phyloP scores from a whole-genome alignment of 148 eudicot species.

The Spergularia bocconei region DNA sequence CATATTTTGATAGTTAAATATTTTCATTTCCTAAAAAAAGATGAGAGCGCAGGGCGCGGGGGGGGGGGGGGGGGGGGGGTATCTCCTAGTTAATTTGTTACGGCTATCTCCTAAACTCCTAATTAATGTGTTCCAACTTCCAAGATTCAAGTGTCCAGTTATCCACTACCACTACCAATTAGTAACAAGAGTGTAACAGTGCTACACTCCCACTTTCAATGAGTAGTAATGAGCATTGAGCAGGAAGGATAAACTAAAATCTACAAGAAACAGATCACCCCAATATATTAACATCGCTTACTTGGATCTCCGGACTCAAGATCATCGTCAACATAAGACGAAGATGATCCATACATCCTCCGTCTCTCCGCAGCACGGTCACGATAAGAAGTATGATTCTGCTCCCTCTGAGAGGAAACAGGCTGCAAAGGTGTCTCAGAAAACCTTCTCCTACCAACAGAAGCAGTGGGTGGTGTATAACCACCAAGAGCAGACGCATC shows the following conservation, averaged over 20 bases:
- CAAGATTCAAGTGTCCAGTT: too few relatives aligned
- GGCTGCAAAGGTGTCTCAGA: constrained; percentile 75
- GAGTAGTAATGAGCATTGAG: background rate
- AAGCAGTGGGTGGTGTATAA: constrained; percentile 49
- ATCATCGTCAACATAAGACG: constrained; percentile 62
- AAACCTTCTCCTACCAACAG: constrained; percentile 89
- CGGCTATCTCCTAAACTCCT: too few relatives aligned
- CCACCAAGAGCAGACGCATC: constrained; percentile 85
- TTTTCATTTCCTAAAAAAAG: background rate
- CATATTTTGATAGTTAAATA: constrained; percentile 5
- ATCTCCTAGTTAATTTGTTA: too few relatives aligned
- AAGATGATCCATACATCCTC: constrained; percentile 82
- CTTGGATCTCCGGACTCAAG: constrained; percentile 61
- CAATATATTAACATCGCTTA: constrained; percentile 43
- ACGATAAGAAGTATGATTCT: constrained; percentile 63
- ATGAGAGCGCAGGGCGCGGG: too few relatives aligned
- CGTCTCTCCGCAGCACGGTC: constrained; percentile 99
- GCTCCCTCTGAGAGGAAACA: constrained; percentile 53
- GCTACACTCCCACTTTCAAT: background rate
- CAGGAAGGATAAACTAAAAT: background rate
- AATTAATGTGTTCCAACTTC: too few relatives aligned
- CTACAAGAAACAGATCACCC: background rate
- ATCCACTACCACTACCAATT: background rate
- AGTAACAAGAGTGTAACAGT: background rate
- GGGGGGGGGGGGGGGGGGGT: too few relatives aligned